phyloP scores from a whole-genome alignment of 1,284 basidiomycete species.

The Dichomitus squalens region DNA sequence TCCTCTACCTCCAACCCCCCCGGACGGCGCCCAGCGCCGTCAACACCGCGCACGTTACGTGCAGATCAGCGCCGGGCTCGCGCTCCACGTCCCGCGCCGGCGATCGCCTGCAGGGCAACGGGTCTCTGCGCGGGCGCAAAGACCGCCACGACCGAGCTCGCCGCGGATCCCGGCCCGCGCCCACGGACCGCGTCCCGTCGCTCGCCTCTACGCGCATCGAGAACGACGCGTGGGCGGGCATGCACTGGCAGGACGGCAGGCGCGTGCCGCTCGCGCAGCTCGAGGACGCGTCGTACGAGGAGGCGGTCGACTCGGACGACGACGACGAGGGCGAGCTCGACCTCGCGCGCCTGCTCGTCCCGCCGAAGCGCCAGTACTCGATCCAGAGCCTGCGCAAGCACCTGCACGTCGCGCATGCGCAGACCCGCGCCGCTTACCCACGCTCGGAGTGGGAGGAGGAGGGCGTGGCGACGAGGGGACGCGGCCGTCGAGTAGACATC shows the following conservation, averaged over 20 bases:
- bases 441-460: slow-evolving; percentile 26
- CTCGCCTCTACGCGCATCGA: slow-evolving; percentile 43
- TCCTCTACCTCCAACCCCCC: slow-evolving; percentile 28
- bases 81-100: slow-evolving; percentile 39
- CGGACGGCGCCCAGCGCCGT: slow-evolving; percentile 44
- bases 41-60: slow-evolving; percentile 55
- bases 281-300: slow-evolving; percentile 19
- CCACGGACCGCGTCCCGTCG: slow-evolving; percentile 39
- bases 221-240: slow-evolving; percentile 39
- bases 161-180: slow-evolving; percentile 7
- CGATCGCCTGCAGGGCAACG: slow-evolving; percentile 17
- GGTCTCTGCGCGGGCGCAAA: slow-evolving; percentile 15
- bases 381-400: slow-evolving; percentile 67
- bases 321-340: slow-evolving; percentile 68
- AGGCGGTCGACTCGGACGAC: slow-evolving; percentile 41
- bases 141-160: slow-evolving; percentile 14
- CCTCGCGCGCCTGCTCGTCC: slow-evolving; percentile 67
- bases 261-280: slow-evolving; percentile 22
- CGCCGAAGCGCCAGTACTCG: slow-evolving; percentile 69
- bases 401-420: slow-evolving; percentile 40
- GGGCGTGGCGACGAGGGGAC: slow-evolving; percentile 19
- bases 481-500: slow-evolving; percentile 24
- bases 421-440: slow-evolving; percentile 6
- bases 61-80: slow-evolving; percentile 61
- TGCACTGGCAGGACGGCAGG: slow-evolving; percentile 29